Evolutionary conservation across 1,284 basidiomycete species (phyloP).

Genomic region (Puccinia hordei): DNA sequence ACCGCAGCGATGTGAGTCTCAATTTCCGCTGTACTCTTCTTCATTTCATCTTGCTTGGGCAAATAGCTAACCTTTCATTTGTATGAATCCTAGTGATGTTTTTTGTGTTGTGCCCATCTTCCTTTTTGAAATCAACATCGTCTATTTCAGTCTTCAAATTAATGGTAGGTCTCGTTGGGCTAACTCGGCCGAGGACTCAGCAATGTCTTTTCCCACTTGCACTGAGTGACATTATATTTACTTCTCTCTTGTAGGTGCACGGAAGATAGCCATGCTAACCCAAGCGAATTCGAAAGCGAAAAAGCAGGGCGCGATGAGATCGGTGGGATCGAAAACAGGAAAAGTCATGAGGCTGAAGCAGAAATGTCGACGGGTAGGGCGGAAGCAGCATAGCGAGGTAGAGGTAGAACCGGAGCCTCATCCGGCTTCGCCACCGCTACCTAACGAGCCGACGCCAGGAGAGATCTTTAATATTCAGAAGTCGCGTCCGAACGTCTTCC

Average conservation of each 20-base stretch:
- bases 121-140: constrained; percentile 46
- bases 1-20: constrained; percentile 46
- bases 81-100: constrained; percentile 21
- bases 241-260: constrained; percentile 26
- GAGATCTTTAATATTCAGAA: constrained; percentile 48
- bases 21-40: neutral
- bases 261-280: constrained; percentile 31
- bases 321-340: constrained; percentile 5
- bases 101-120: constrained; percentile 43
- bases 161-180: constrained; percentile 34
- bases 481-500: constrained; percentile 44
- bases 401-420: constrained; percentile 20
- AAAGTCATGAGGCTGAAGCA: constrained; percentile 7
- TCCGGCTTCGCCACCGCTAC: constrained; percentile 26
- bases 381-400: constrained; percentile 7
- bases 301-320: neutral
- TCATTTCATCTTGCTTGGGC: neutral
- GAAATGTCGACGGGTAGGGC: neutral
- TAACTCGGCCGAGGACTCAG: too few relatives aligned
- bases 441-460: neutral
- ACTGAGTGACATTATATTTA: too few relatives aligned
- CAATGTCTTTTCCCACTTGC: too few relatives aligned
- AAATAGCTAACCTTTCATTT: neutral
- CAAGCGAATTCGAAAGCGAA: constrained; percentile 39
- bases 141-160: constrained; percentile 45